phyloP scores from a whole-genome alignment of 148 eudicot species.

The Oxyria digyna region DNA sequence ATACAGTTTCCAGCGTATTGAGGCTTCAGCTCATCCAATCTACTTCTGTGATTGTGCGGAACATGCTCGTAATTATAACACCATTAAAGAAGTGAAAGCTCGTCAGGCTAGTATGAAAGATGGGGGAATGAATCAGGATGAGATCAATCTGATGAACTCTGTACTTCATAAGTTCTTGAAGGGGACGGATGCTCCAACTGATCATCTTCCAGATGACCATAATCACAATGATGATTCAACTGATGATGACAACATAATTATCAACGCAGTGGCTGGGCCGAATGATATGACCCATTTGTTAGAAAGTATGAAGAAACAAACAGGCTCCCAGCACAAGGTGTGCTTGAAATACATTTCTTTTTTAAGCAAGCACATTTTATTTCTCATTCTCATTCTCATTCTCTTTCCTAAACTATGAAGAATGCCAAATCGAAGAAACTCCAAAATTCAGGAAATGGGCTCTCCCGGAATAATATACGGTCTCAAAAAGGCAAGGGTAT shows the following conservation, averaged over 20 bases:
- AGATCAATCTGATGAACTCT: conserved; percentile 44
- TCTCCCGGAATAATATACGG: conserved; percentile 13
- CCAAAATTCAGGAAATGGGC: conserved; percentile 10
- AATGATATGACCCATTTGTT: conserved; percentile 12
- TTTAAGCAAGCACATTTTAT: neutral
- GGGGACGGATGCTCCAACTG: conserved; percentile 12
- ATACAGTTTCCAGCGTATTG: conserved; percentile 86
- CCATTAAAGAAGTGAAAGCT: conserved; percentile 13
- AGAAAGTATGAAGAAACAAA: conserved; percentile 21
- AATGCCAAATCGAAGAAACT: conserved; percentile 16
- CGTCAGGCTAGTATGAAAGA: conserved; percentile 19
- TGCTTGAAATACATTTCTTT: neutral
- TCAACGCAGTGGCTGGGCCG: conserved; percentile 37
- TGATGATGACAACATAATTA: conserved; percentile 57
- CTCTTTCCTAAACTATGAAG: conserved; percentile 18
- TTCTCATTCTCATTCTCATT: neutral
- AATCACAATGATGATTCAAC: neutral
- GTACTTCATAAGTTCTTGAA: conserved; percentile 42
- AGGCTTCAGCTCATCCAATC: conserved; percentile 46
- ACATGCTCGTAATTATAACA: conserved; percentile 29
- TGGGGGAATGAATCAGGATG: conserved; percentile 42
- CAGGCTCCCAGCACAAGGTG: conserved; percentile 31
- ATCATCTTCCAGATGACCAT: conserved; percentile 4
- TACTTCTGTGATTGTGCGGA: conserved; percentile 91
- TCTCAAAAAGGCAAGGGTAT: conserved; percentile 15